Base-by-base conservation (phyloP, 495 filamentous ascomycete genomes). In the Penicillium cataractarum region DNA sequence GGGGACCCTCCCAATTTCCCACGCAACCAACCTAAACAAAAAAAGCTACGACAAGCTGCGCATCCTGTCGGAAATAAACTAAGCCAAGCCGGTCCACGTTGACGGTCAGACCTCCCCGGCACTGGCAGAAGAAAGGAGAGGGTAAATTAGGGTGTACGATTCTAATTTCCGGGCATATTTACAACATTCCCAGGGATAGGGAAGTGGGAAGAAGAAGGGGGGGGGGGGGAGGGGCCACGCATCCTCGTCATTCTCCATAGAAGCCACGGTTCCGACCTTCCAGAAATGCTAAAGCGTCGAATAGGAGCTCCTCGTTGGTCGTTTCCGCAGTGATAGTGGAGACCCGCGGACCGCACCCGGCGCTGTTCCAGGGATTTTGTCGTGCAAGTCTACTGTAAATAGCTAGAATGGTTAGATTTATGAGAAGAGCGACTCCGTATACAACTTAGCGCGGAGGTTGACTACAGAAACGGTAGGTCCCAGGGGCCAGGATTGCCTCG, bases 231-330 rank as follows among this genome's bases (percentile, higher is more conserved):
- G 29, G 1, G 52, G 59, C 64, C 64, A 40, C 64, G 59, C 56
- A 58, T 51, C 52, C 7, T 35, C 31, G 13, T 15, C 55, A 26
- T 37, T 51, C 51, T 48, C 60, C 64, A 66, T 67, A 57, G 65
- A 60, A 62, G 54, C 31, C 19, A 54, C 19, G 58, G 29, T 50
- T 46, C 55, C 42, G 50, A 68, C 65, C 65, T 68, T 65, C 65
- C 65, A 62, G 62, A 68, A 62, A 65, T 51, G 59, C 56, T 29
- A 60, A 61, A 65, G 62, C 51, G 62, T 59, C 65, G 42, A 67
- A 60, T 57, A 17, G 50, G 29, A 55, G 22, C 6, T 12, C 26
- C 46, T 13, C 9, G 26, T n/a, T 12, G 12, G 37, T 26, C 39
- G 58, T 65, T 63, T 61, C 59, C 64, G 26, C 24, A 57, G 66